Percentiles rank a stretch among this genome's conserved stretches.
Conservation (phyloP, 2,329 filamentous ascomycete species). For the Fusarium sterilihyphosum region DNA sequence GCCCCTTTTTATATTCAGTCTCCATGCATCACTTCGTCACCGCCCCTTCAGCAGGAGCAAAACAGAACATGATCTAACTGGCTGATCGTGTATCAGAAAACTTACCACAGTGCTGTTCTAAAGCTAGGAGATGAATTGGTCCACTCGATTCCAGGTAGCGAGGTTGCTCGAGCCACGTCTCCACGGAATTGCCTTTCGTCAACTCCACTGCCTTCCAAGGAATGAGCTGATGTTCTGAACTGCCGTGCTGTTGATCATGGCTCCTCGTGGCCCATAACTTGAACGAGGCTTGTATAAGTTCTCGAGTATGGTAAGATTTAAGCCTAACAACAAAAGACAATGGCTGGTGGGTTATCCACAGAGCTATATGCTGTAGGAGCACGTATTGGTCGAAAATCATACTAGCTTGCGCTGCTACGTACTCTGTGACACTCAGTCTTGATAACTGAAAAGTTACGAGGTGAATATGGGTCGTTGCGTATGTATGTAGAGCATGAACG, state of each 20-base stretch:
- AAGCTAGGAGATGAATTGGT: background rate
- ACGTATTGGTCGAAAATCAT: background rate
- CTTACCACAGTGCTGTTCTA: background rate
- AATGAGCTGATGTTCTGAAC: background rate
- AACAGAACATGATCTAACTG: background rate
- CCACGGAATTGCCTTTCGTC: background rate
- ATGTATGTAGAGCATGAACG: too few relatives aligned
- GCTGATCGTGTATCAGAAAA: too few relatives aligned
- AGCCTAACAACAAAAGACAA: background rate
- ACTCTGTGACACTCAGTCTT: too few relatives aligned
- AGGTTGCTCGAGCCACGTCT: background rate
- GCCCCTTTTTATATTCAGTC: background rate
- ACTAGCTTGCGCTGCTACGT: too few relatives aligned
- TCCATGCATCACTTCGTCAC: background rate
- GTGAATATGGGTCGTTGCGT: background rate
- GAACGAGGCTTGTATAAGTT: rapidly evolving
- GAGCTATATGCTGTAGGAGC: background rate
- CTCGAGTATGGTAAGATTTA: background rate
- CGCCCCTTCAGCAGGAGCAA: background rate
- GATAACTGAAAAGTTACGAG: background rate
- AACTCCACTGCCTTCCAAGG: background rate
- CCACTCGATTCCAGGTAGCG: background rate
- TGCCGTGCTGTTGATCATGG: background rate
- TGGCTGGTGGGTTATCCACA: background rate
- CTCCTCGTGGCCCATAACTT: rapidly evolving